Base-by-base conservation (phyloP, 2,329 filamentous ascomycete genomes). In the Pseudophaeomoniella oleicola region DNA sequence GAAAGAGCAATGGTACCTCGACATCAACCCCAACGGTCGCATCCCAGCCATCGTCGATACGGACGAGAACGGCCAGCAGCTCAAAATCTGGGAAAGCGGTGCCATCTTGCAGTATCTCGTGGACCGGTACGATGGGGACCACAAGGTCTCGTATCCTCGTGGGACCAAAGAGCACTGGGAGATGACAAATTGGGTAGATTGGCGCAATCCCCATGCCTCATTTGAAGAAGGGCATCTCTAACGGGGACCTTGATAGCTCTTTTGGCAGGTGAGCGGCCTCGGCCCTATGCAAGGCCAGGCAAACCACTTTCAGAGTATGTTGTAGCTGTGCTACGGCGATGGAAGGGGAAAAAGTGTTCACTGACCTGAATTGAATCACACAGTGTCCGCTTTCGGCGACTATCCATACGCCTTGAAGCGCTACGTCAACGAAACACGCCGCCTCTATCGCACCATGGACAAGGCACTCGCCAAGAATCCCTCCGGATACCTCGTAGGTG, bases 271-370 rank as follows among this genome's bases (percentile, higher is more conserved):
- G n/a, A n/a, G n/a, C n/a, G 83, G 83, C 2, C 64, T 87, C 1
- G 82, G 82, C 0, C 83, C 83, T 1, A 88, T 87, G 81, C 82
- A 88, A 51, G 79, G 75, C 32, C 83, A 92, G 56, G 71, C 83
- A 36, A 86, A 90, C 58, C 84, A 93, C 59, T 93, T 93, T 59
- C n/a, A n/a, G n/a, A n/a, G n/a, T n/a, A n/a, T n/a, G n/a, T n/a
- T n/a, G n/a, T n/a, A n/a, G n/a, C n/a, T n/a, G n/a, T n/a, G n/a
- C n/a, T n/a, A n/a, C n/a, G n/a, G n/a, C n/a, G n/a, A n/a, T n/a
- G n/a, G n/a, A n/a, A n/a, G n/a, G n/a, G n/a, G n/a, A n/a, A n/a
- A n/a, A n/a, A n/a, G n/a, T n/a, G n/a, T n/a, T n/a, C n/a, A n/a
- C n/a, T n/a, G n/a, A n/a, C n/a, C n/a, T n/a, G n/a, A n/a, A n/a